phyloP scores from a whole-genome alignment of 768 basidiomycete genomes.

The Hericium coralloides region DNA sequence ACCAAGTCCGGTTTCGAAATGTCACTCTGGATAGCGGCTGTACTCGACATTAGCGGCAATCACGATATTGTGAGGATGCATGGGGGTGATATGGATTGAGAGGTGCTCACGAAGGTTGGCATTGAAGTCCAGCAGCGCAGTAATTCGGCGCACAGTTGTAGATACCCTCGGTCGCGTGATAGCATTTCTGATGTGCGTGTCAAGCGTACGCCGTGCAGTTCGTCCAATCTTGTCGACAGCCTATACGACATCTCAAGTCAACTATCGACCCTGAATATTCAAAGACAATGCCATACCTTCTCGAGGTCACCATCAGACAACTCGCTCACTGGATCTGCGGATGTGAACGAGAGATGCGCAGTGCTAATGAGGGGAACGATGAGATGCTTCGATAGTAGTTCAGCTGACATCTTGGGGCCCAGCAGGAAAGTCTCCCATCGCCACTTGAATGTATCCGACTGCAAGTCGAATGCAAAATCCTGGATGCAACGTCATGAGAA shows the following conservation, averaged over 20 bases:
- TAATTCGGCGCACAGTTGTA: conserved; percentile 60
- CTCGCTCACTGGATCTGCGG: conserved; percentile 46
- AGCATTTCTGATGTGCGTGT: conserved; percentile 65
- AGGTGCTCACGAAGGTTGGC: conserved; percentile 51
- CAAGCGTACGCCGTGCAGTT: conserved; percentile 56
- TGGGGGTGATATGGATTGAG: background rate
- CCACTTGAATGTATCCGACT: conserved; percentile 60
- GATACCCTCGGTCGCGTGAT: conserved; percentile 61
- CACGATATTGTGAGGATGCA: conserved; percentile 4
- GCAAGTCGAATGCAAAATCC: conserved; percentile 61
- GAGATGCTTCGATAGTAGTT: conserved; percentile 70
- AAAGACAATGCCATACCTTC: conserved; percentile 36
- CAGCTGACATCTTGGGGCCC: conserved; percentile 56
- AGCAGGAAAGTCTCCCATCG: conserved; percentile 67
- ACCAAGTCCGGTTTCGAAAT: no score
- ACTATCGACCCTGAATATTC: conserved; percentile 4
- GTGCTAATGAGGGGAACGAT: conserved; percentile 68
- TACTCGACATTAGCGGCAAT: background rate
- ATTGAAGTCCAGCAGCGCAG: conserved; percentile 61
- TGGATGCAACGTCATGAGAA: conserved; percentile 20
- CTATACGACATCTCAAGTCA: conserved; percentile 26
- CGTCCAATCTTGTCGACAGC: conserved; percentile 62
- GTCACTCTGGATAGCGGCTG: no score
- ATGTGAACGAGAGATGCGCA: conserved; percentile 59
- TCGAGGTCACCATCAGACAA: conserved; percentile 53